Base-by-base conservation (phyloP, 1,139 yeast genomes). In the Starmera stellimalicola region DNA sequence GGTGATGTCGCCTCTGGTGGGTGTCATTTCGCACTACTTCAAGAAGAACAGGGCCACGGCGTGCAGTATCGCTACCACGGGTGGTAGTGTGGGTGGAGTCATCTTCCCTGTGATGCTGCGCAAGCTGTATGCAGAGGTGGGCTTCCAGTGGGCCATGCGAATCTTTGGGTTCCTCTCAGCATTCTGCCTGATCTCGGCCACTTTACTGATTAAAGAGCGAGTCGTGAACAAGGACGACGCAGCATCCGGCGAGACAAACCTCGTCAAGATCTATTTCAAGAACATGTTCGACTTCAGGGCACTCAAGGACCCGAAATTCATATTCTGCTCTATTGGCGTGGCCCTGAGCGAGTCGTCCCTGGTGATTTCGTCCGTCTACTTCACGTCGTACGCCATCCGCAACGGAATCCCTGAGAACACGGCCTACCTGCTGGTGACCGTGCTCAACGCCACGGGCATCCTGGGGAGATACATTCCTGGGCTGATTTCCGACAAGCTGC, bases 41-140 rank as follows among this genome's bases (percentile, higher is more conserved):
- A 54, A 57, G 36, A 57, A 55, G 31, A 66, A 65, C 38, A 58
- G 81, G 35, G 81, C 77, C 0, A 53, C 62, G 22, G 77, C 76
- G 3, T 63, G 71, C 15, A 77, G 79, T 0, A 41, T 73, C 1
- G 76, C 80, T 3, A 70, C 80, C 1, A 59, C 69, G 46, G 83
- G 83, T 14, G 83, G 82, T 0, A 69, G 77, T 14, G 57, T 75
- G 9, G 84, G 83, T 11, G 84, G 83, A 23, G 58, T 73, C 19
- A 51, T 68, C 11, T 72, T 77, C 52, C 82, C 85, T 1, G 60
- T 75, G 32, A 63, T 77, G 59, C 61, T 77, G 40, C 58, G 77
- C 39, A 61, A 63, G 25, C 52, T 76, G 12, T 77, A 73, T 45
- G 51, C 53, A 3, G 61, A 62, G 32, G 66, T 72, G 27, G 84